Percentiles rank a stretch among this genome's conserved stretches.
Evolutionary conservation across 2,329 filamentous ascomycete species (phyloP).

Genomic region (Dactylella cylindrospora): DNA sequence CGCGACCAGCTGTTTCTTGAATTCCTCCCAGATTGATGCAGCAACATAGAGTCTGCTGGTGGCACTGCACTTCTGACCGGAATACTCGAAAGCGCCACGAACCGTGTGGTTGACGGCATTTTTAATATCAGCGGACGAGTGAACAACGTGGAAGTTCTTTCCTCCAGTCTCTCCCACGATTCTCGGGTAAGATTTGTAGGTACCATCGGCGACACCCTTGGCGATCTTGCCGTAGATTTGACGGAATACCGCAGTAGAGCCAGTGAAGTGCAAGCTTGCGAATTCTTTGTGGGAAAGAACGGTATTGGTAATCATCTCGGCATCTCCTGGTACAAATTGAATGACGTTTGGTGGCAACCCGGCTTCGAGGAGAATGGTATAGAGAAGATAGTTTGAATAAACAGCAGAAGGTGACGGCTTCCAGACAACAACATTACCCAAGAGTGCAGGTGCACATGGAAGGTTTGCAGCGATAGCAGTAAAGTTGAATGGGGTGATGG

Average conservation of each 20-base stretch:
- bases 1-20: constrained; percentile 66
- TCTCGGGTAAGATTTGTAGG: constrained; percentile 80
- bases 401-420: constrained; percentile 91
- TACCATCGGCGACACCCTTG: constrained; percentile 74
- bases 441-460: constrained; percentile 75
- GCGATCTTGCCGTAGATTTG: constrained; percentile 85
- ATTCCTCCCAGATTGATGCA: constrained; percentile 68
- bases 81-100: constrained; percentile 84
- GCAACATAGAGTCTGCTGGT: constrained; percentile 79
- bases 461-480: constrained; percentile 91
- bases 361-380: constrained; percentile 86
- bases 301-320: constrained; percentile 76
- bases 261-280: constrained; percentile 91
- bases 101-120: constrained; percentile 81
- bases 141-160: constrained; percentile 89
- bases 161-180: constrained; percentile 89
- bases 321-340: constrained; percentile 88
- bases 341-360: constrained; percentile 87
- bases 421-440: constrained; percentile 95
- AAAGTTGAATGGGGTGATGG: constrained; percentile 94
- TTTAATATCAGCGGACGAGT: constrained; percentile 72
- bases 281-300: constrained; percentile 78
- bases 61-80: constrained; percentile 88
- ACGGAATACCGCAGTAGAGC: constrained; percentile 87
- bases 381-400: constrained; percentile 85